Percentiles rank a stretch among this genome's conserved stretches.
Conservation (phyloP, 176 grass and related monocot species). For the Dendrocalamus sinicus region DNA sequence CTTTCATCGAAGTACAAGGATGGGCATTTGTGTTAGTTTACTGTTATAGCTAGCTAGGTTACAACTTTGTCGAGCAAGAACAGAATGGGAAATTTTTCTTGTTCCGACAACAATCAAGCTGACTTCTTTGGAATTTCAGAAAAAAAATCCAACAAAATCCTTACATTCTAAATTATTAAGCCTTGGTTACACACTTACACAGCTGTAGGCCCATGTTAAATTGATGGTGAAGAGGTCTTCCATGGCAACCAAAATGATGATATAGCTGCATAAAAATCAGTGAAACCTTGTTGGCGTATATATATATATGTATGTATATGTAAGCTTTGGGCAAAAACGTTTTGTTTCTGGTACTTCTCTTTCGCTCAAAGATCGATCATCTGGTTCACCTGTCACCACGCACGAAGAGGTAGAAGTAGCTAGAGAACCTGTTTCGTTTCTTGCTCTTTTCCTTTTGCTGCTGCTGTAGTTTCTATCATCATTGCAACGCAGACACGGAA, state of each 20-base stretch:
- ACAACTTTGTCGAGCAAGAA: not conserved
- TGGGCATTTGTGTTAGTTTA: constrained; percentile 41
- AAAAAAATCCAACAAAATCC: not conserved
- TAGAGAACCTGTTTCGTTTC: not conserved
- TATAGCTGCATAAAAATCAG: constrained; percentile 13
- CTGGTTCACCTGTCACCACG: not conserved
- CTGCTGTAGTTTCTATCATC: constrained; percentile 21
- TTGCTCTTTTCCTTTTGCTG: not conserved
- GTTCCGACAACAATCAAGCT: not conserved
- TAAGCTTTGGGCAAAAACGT: not conserved
- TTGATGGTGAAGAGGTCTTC: not conserved
- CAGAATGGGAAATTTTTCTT: not conserved
- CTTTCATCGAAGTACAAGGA: not conserved
- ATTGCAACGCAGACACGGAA: constrained; percentile 38
- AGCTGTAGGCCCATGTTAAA: not conserved
- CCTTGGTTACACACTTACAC: not conserved
- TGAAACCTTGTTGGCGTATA: not conserved
- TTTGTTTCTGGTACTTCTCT: constrained; percentile 17
- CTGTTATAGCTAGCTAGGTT: not conserved
- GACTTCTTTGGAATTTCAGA: not conserved
- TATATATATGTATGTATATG: not conserved
- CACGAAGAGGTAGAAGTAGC: not conserved
- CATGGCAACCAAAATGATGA: not conserved
- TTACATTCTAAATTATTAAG: not conserved
- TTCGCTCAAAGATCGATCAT: too few relatives aligned